Percentiles rank a stretch among this genome's conserved stretches.
Conservation (phyloP, 108 stramenopile species). For the Cylindrotheca fusiformis region DNA sequence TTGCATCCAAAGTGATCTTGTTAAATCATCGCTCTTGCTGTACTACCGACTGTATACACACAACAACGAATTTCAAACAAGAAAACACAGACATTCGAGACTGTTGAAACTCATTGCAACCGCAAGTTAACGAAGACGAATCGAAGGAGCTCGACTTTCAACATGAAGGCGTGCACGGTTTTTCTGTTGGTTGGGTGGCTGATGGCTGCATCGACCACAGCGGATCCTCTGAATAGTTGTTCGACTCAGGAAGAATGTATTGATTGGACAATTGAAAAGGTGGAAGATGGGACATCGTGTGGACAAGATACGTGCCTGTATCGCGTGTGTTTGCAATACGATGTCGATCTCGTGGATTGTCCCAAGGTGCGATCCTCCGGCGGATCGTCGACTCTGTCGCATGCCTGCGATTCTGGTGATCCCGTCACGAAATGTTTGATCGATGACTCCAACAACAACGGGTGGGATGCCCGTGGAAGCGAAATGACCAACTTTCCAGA, state of each 20-base stretch:
- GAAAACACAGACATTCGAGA: too few relatives aligned
- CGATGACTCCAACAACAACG: neutral
- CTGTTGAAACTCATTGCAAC: too few relatives aligned
- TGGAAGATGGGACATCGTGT: neutral
- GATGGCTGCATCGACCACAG: too few relatives aligned
- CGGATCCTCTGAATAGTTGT: neutral
- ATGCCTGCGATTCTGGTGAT: neutral
- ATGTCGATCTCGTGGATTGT: neutral
- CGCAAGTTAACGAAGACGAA: too few relatives aligned
- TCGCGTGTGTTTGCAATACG: neutral
- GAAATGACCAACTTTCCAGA: neutral
- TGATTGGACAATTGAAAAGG: neutral
- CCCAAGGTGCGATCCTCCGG: neutral
- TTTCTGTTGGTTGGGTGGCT: too few relatives aligned
- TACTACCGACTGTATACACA: too few relatives aligned
- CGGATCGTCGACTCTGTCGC: too few relatives aligned
- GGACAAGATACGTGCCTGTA: neutral
- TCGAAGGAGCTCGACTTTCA: too few relatives aligned
- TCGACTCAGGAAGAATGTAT: neutral
- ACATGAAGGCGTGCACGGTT: too few relatives aligned
- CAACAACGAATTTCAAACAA: too few relatives aligned
- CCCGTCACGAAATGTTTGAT: neutral
- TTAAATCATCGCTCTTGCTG: too few relatives aligned
- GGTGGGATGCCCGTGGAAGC: neutral
- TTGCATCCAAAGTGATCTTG: too few relatives aligned